Conservation (phyloP, 2,329 filamentous ascomycete genomes). For the Fusarium pseudograminearum region DNA sequence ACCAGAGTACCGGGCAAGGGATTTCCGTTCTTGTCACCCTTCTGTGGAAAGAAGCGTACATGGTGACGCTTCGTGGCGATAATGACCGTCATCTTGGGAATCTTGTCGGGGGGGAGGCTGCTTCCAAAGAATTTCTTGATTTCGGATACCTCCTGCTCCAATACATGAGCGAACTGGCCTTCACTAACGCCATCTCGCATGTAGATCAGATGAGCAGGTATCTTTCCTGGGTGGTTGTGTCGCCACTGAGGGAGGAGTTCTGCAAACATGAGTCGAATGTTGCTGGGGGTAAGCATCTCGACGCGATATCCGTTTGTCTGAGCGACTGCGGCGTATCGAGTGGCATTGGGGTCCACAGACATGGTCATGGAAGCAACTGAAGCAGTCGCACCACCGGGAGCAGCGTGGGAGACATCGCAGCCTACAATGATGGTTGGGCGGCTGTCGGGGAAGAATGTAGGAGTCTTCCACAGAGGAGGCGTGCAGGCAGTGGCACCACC, state of each 20-base stretch:
- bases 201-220: conserved; percentile 84
- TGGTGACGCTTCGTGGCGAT: conserved; percentile 95
- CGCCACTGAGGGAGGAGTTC: conserved; percentile 76
- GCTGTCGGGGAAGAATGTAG: conserved; percentile 53
- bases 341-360: conserved; percentile 77
- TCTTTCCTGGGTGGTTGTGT: conserved; percentile 56
- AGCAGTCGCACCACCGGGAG: conserved; percentile 72
- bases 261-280: conserved; percentile 74
- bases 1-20: conserved; percentile 88
- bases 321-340: conserved; percentile 81
- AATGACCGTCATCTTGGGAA: conserved; percentile 82
- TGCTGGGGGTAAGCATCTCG: conserved; percentile 79
- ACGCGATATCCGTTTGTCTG: conserved; percentile 85
- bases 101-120: conserved; percentile 50
- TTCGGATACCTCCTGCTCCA: conserved; percentile 80
- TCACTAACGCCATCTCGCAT: conserved; percentile 94
- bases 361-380: conserved; percentile 92
- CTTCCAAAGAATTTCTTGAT: conserved; percentile 72
- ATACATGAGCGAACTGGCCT: conserved; percentile 83
- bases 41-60: conserved; percentile 87
- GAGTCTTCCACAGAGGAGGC: conserved; percentile 51
- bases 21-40: conserved; percentile 80
- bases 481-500: conserved; percentile 78
- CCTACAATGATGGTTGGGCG: conserved; percentile 85
- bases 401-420: conserved; percentile 88